Evolutionary conservation across 2,329 filamentous ascomycete species (phyloP).

Genomic region (Penicillium crustosum): DNA sequence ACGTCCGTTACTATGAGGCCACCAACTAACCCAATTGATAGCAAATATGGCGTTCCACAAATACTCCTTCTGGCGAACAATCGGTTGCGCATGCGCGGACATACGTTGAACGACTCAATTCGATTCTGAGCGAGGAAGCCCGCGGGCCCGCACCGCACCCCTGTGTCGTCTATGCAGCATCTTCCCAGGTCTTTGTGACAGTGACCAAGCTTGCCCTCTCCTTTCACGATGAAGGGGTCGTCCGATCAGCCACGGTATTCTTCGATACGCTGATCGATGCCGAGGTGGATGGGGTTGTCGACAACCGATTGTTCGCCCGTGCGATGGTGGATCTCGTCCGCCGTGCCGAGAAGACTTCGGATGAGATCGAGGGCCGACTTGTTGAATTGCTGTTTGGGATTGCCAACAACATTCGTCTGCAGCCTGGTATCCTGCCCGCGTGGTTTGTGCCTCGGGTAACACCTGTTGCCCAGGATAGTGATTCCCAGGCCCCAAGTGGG

Average conservation of each 20-base stretch:
- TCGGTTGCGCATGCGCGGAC: slow-evolving; percentile 52
- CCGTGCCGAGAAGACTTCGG: slow-evolving; percentile 64
- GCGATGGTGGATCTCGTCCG: slow-evolving; percentile 84
- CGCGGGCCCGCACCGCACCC: slow-evolving; percentile 85
- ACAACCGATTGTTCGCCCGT: slow-evolving; percentile 79
- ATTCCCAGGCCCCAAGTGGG: slow-evolving; percentile 49
- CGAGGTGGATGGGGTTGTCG: slow-evolving; percentile 92
- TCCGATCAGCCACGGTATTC: slow-evolving; percentile 78
- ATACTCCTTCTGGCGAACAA: slow-evolving; percentile 52
- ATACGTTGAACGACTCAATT: slow-evolving; percentile 57
- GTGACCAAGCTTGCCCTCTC: slow-evolving; percentile 86
- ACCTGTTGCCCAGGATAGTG: slow-evolving; percentile 39
- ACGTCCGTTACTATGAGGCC: neutral
- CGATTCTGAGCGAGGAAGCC: slow-evolving; percentile 82
- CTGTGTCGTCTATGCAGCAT: slow-evolving; percentile 82
- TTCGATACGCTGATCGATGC: slow-evolving; percentile 93
- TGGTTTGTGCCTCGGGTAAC: slow-evolving; percentile 74
- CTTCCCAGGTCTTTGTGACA: slow-evolving; percentile 83
- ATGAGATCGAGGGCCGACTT: slow-evolving; percentile 81
- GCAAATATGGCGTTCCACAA: slow-evolving; percentile 62
- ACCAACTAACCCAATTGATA: slow-evolving; percentile 29
- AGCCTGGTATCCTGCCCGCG: slow-evolving; percentile 79
- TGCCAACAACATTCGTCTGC: slow-evolving; percentile 89
- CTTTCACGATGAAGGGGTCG: slow-evolving; percentile 80
- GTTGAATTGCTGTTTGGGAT: slow-evolving; percentile 95